Percentiles rank a stretch among this genome's conserved stretches.
Conservation (phyloP, 1,139 yeast species). For the Geotrichum siamense region DNA sequence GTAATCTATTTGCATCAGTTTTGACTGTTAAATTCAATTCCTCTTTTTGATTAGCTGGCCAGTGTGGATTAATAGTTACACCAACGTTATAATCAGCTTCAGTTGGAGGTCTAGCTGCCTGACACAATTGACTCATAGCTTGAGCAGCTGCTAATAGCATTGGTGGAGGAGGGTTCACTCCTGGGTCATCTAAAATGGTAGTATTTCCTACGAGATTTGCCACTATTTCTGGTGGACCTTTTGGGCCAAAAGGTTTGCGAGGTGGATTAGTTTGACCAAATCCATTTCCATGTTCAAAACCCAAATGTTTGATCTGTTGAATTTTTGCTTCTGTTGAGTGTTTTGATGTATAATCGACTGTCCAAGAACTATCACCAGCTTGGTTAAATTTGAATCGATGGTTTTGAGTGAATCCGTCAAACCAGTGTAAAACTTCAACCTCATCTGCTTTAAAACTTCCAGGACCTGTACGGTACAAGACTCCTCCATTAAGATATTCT, state of each 20-base stretch:
- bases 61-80: conserved; percentile 20
- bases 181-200: conserved; percentile 2
- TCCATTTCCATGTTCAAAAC: conserved; percentile 9
- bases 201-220: conserved; percentile 1
- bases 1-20: conserved; percentile 19
- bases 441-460: conserved; percentile 10
- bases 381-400: conserved; percentile 18
- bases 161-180: conserved; percentile 6
- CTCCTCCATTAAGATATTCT: conserved; percentile 6
- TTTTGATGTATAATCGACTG: conserved; percentile 18
- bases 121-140: conserved; percentile 1
- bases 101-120: background rate
- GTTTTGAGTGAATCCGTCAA: conserved; percentile 21
- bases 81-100: conserved; percentile 17
- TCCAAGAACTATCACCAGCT: conserved; percentile 4
- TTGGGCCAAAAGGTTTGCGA: conserved; percentile 9
- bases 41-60: conserved; percentile 14
- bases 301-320: conserved; percentile 11
- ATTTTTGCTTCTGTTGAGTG: conserved; percentile 19
- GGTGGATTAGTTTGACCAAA: conserved; percentile 16
- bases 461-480: conserved; percentile 14
- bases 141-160: conserved; percentile 1
- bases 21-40: conserved; percentile 13
- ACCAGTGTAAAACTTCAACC: conserved; percentile 18
- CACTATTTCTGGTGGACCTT: conserved; percentile 4